Evolutionary conservation across 169 alveolate genomes (phyloP).

Genomic region (Theileria sp.): DNA sequence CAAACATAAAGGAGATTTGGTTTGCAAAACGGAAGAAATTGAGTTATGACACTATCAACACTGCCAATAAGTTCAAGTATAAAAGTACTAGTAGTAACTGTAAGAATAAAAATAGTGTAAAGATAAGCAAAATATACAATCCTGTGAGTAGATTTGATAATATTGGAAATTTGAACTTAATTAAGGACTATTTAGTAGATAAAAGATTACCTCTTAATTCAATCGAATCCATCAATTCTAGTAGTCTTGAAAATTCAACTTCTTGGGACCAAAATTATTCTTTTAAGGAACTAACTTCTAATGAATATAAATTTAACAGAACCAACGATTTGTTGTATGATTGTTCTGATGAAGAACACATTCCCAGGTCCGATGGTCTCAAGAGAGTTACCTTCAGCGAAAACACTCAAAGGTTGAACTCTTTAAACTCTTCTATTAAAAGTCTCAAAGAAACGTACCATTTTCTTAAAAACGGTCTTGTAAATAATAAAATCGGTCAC

Average conservation of each 20-base stretch:
- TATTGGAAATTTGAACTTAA: not conserved
- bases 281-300: not conserved
- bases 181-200: not conserved
- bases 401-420: not conserved
- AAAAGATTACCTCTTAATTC: not conserved
- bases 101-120: not conserved
- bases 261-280: not conserved
- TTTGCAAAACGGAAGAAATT: conserved; percentile 38
- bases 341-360: not conserved
- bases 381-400: not conserved
- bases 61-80: not conserved
- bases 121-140: not conserved
- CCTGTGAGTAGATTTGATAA: conserved; percentile 5
- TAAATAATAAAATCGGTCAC: not conserved
- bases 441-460: not conserved
- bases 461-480: not conserved
- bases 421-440: not conserved
- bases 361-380: not conserved
- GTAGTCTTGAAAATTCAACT: not conserved
- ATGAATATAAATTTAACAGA: not conserved
- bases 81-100: not conserved
- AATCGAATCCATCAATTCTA: not conserved
- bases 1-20: conserved; percentile 66
- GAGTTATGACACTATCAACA: not conserved
- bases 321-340: not conserved